Evolutionary conservation across 306 rosid species (phyloP), one percentile per base, ranked within the genome.

Genomic region (Psophocarpus tetragonolobus): DNA sequence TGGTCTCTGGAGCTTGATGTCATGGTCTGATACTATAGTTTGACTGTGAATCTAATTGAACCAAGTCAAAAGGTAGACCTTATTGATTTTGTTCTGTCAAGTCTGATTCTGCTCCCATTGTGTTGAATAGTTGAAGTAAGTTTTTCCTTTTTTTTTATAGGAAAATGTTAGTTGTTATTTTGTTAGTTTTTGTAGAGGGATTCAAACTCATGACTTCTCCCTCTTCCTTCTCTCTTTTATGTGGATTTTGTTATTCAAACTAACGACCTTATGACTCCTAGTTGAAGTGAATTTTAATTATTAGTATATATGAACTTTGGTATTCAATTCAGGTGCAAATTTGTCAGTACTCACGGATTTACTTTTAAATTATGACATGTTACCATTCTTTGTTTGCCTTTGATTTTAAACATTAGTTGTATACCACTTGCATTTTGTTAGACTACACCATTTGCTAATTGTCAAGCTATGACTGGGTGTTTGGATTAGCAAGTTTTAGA

Each of bases 1-100:
- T 66, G 42, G 64, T 23, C 27, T 77, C 29, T 66, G 67, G 68
- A 32, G 53, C 45, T 66, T 80, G 73, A 74, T 74, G 60, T 74
- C 63, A 67, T 48, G 73, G 29, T 61, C 64, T 76, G 32, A 51
- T 42, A 71, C 51, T 63, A 74, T 64, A 12, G 56, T 82, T 76
- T 70, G 75, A 51, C 21, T 50, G 8, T 42, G 65, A 64, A 65
- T 41, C 20, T 82, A 21, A 62, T 66, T 38, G 56, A 62, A 71
- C 57, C 69, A 70, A 63, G 62, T 51, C 44, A 36, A 68, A 26
- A 24, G 51, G 32, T 68, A 70, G 29, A 67, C 41, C 77, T 61
- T 73, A 10, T 63, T 74, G 67, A 54, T 48, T 66, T 74, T 45
- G 56, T 56, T 23, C 57, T 38, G 64, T 79, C 68, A 42, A 66